Evolutionary conservation across 306 rosid genomes (phyloP).

Genomic region (Dalbergia cultrata): DNA sequence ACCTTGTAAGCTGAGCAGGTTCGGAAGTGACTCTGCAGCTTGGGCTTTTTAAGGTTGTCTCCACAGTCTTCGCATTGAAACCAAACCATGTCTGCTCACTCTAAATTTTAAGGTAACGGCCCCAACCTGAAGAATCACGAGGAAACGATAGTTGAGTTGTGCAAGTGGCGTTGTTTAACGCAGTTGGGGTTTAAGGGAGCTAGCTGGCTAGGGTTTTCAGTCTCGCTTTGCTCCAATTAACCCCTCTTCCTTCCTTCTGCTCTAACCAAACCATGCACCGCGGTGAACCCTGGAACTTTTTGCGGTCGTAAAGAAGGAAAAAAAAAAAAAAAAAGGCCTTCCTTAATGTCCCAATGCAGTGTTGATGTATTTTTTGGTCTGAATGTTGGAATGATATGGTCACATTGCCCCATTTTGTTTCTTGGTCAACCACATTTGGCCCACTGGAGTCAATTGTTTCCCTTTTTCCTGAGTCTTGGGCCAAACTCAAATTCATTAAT

Average conservation of each 20-base stretch:
- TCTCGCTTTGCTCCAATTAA: not conserved
- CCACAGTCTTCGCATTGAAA: slow-evolving; percentile 97
- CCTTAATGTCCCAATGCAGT: too few species aligned
- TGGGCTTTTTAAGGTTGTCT: slow-evolving; percentile 91
- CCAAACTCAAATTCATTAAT: too few species aligned
- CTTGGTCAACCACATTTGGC: too few species aligned
- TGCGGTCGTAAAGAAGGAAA: too few species aligned
- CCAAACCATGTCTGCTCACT: slow-evolving; percentile 75
- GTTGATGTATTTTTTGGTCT: too few species aligned
- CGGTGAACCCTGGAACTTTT: not conserved
- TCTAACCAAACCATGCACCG: not conserved
- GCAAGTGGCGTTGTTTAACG: not conserved
- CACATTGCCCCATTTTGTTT: too few species aligned
- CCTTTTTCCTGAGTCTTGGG: too few species aligned
- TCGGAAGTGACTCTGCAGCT: slow-evolving; percentile 74
- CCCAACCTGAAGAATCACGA: not conserved
- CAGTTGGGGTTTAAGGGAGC: slow-evolving; percentile 32
- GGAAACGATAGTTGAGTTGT: not conserved
- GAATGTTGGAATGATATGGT: too few species aligned
- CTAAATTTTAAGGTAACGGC: not conserved
- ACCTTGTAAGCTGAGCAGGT: slow-evolving; percentile 53
- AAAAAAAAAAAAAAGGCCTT: too few species aligned
- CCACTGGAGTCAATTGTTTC: too few species aligned
- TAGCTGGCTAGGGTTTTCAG: slow-evolving; percentile 48
- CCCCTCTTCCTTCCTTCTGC: not conserved